Conservation (phyloP, 257 asterid genomes). For the Mitragyna speciosa region DNA sequence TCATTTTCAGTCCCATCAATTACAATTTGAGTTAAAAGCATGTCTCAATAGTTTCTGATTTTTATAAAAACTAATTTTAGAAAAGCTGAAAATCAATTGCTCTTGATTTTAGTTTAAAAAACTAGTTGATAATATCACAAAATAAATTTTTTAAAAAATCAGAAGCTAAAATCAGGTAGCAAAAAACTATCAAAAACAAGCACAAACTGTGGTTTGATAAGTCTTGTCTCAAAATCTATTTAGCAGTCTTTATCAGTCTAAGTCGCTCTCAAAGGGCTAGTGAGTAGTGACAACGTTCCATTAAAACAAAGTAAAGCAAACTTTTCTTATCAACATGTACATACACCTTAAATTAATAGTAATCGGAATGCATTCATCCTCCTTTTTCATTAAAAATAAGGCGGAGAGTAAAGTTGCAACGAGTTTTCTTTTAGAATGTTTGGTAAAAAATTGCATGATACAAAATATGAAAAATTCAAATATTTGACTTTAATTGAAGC, state of each 20-base stretch:
- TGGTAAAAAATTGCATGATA: not conserved
- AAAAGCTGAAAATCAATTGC: no score
- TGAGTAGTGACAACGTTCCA: not conserved
- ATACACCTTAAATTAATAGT: not conserved
- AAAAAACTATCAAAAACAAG: no score
- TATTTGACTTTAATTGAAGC: not conserved
- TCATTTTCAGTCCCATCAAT: slow-evolving; percentile 2
- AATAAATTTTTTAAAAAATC: no score
- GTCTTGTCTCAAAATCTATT: slow-evolving; percentile 10
- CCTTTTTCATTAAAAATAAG: no score
- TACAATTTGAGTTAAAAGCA: slow-evolving; percentile 5
- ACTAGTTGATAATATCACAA: no score
- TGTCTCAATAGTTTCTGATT: no score
- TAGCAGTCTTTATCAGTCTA: not conserved
- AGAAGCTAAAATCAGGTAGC: no score
- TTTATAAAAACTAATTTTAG: no score
- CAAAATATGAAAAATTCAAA: no score
- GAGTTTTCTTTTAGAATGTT: not conserved
- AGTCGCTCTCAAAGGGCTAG: not conserved
- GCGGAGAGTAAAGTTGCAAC: not conserved
- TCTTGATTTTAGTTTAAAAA: no score
- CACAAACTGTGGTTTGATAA: slow-evolving; percentile 6
- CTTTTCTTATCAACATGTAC: not conserved
- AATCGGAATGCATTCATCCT: not conserved
- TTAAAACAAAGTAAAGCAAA: not conserved